These are phyloP conservation scores for Tagetes erecta DNA, from an alignment of 129 eudicot species.

Conservation along the genomic window DNA sequence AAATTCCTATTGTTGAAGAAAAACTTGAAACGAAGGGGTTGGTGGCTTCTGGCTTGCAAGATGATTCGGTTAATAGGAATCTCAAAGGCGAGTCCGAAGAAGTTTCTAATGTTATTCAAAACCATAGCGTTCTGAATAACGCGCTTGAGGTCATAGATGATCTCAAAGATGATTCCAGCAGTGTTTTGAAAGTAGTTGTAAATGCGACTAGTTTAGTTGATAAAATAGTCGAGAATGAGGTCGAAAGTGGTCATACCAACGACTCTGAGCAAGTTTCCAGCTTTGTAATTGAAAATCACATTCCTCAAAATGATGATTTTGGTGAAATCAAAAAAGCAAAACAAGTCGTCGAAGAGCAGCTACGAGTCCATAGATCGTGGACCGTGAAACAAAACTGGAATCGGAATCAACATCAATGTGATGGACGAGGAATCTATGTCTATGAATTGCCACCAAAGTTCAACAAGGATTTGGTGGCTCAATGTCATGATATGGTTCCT, in stretches of 20 bases:
- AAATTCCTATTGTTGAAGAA: constrained; percentile 36
- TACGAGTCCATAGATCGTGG: constrained; percentile 67
- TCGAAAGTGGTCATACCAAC: not conserved
- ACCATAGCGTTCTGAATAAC: not conserved
- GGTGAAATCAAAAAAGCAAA: constrained; percentile 45
- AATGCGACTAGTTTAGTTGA: not conserved
- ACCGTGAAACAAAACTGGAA: constrained; percentile 24
- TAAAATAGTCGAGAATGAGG: constrained; percentile 15
- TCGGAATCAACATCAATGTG: constrained; percentile 41
- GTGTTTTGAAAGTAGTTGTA: not conserved
- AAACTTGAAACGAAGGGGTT: constrained; percentile 21
- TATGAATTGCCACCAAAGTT: constrained; percentile 80
- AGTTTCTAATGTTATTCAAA: constrained; percentile 11
- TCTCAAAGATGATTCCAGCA: constrained; percentile 29
- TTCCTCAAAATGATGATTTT: constrained; percentile 17
- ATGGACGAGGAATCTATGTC: constrained; percentile 62
- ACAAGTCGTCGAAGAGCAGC: constrained; percentile 52
- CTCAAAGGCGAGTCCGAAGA: constrained; percentile 23
- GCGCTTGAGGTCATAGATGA: constrained; percentile 3
- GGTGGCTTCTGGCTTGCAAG: constrained; percentile 24
- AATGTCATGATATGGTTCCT: constrained; percentile 62
- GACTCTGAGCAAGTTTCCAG: constrained; percentile 19
- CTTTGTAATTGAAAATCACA: constrained; percentile 15
- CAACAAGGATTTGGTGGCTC: constrained; percentile 63
- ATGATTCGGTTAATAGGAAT: constrained; percentile 19